Percentiles rank a stretch among this genome's conserved stretches.
phyloP scores from a whole-genome alignment of 78 protist species.

The Dictyostelium citrinum region DNA sequence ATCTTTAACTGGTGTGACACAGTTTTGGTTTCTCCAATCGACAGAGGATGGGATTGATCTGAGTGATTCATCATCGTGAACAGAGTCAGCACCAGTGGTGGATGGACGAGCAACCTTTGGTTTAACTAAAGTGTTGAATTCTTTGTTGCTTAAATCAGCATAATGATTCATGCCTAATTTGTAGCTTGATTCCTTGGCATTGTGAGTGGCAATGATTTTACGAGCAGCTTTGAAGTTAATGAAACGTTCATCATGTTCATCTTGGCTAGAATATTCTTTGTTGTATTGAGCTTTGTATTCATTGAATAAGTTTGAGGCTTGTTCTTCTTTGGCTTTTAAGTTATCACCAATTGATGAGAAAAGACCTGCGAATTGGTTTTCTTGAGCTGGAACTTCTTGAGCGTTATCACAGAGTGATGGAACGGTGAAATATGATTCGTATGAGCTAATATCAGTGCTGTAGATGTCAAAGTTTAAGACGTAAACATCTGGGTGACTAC shows the following conservation, averaged over 20 bases:
- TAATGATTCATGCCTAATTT: conserved; percentile 84
- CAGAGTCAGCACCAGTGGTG: conserved; percentile 28
- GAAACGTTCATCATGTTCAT: conserved; percentile 40
- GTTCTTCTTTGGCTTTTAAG: background rate
- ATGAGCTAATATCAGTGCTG: conserved; percentile 29
- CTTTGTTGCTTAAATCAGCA: conserved; percentile 85
- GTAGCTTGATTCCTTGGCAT: conserved; percentile 27
- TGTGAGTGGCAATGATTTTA: conserved; percentile 62
- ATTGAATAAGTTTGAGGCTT: background rate
- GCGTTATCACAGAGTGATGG: conserved; percentile 42
- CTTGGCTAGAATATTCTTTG: conserved; percentile 7
- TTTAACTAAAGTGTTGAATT: conserved; percentile 60
- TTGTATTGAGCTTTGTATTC: conserved; percentile 23
- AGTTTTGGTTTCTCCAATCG: conserved; percentile 83
- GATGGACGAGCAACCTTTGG: conserved; percentile 57
- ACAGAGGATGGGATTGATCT: conserved; percentile 35
- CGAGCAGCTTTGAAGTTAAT: conserved; percentile 61
- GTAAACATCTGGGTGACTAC: conserved; percentile 82
- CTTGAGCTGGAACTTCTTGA: background rate
- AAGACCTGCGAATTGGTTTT: background rate
- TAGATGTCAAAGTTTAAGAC: conserved; percentile 37
- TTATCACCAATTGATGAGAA: conserved; percentile 4
- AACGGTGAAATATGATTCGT: background rate
- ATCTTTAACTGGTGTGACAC: conserved; percentile 90
- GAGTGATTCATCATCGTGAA: conserved; percentile 53